Evolutionary conservation across 2,329 filamentous ascomycete genomes (phyloP).

Genomic region (Botryotinia globosa): DNA sequence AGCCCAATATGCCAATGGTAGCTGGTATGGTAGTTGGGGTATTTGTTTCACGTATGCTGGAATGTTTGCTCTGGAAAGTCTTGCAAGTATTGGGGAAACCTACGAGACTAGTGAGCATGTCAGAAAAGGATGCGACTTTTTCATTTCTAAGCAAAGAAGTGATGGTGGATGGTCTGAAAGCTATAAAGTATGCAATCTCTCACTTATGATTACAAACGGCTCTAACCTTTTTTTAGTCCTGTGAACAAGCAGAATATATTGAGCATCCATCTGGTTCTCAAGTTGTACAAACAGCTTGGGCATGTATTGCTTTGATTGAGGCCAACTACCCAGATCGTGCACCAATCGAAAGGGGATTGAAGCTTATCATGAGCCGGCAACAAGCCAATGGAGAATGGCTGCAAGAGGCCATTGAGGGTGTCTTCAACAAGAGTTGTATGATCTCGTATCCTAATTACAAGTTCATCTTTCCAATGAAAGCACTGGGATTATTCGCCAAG

Average conservation of each 20-base stretch:
- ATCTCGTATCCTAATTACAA: conserved; percentile 99
- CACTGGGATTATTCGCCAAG: conserved; percentile 70
- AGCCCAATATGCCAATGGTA: conserved; percentile 76
- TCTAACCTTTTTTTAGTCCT: conserved; percentile 51
- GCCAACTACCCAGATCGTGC: conserved; percentile 75
- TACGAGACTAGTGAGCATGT: conserved; percentile 71
- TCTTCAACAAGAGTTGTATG: conserved; percentile 99
- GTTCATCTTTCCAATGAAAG: conserved; percentile 91
- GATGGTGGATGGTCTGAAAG: conserved; percentile 98
- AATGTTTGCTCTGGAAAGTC: conserved; percentile 91
- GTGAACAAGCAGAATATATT: conserved; percentile 71
- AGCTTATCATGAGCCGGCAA: conserved; percentile 81
- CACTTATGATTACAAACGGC: conserved; percentile 7
- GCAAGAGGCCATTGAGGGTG: conserved; percentile 93
- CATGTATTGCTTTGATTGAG: conserved; percentile 75
- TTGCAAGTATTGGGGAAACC: conserved; percentile 77
- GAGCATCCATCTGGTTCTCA: conserved; percentile 76
- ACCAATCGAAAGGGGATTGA: conserved; percentile 70
- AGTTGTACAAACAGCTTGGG: conserved; percentile 95
- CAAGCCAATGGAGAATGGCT: conserved; percentile 88
- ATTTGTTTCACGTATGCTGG: conserved; percentile 97
- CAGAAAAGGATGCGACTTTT: conserved; percentile 76
- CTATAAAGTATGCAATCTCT: conserved; percentile 58
- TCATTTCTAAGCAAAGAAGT: conserved; percentile 76
- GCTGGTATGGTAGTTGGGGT: conserved; percentile 97